These are phyloP conservation scores for Abrus pulchellus DNA, from an alignment of 306 rosid species.

Conservation along the genomic window DNA sequence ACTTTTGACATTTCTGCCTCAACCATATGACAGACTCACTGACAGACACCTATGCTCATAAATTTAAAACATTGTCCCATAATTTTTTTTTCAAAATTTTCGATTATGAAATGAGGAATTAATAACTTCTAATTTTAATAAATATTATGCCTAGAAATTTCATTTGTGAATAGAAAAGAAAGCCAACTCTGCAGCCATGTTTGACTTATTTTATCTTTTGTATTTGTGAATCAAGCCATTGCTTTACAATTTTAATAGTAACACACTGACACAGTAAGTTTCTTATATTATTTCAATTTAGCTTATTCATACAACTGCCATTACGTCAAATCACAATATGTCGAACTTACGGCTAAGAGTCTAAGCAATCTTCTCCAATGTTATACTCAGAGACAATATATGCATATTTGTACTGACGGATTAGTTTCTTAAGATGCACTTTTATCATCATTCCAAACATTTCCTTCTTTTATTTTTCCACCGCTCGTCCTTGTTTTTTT, in stretches of 20 bases:
- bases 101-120: not conserved
- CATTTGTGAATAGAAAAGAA: conserved; percentile 27
- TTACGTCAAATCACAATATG: not conserved
- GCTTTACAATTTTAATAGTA: not conserved
- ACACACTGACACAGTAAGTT: not conserved
- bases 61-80: not conserved
- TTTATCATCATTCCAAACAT: not conserved
- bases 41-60: conserved; percentile 8
- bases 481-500: not conserved
- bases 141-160: conserved; percentile 4
- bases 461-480: not conserved
- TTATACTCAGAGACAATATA: not conserved
- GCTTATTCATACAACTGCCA: not conserved
- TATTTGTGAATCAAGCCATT: not conserved
- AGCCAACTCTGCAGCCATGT: not conserved
- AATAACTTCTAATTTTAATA: not conserved
- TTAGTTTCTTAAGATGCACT: not conserved
- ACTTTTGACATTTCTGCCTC: conserved; percentile 45
- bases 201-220: not conserved
- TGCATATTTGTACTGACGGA: not conserved
- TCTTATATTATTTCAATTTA: not conserved
- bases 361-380: not conserved
- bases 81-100: not conserved
- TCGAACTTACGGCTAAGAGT: not conserved
- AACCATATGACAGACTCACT: conserved; percentile 8